Conservation (phyloP, 345 rosid genomes). For the Populus tremula region DNA sequence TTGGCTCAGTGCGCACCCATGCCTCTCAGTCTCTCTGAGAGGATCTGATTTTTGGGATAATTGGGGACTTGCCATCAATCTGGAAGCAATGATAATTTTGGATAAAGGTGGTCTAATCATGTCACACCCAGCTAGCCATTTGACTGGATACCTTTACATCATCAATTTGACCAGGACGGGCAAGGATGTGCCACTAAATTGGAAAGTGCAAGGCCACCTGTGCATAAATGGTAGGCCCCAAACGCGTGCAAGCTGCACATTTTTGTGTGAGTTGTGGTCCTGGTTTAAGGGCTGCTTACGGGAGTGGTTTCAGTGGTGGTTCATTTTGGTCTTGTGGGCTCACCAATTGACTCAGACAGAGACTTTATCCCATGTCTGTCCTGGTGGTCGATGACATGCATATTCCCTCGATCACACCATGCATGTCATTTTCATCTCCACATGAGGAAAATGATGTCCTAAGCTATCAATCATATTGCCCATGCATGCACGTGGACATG, state of each 20-base stretch:
- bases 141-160: background rate
- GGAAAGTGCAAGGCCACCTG: background rate
- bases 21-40: no score
- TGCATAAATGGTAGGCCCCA: background rate
- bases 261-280: no score
- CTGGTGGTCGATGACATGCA: constrained; percentile 1
- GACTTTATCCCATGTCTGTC: background rate
- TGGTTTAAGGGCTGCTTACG: no score
- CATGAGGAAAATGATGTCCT: background rate
- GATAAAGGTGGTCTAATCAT: background rate
- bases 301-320: no score
- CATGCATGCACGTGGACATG: constrained; percentile 20
- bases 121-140: background rate
- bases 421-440: background rate
- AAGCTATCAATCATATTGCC: background rate
- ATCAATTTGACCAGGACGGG: background rate
- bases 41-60: no score
- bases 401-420: background rate
- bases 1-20: no score
- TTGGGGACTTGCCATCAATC: background rate
- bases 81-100: background rate
- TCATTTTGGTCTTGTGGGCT: background rate
- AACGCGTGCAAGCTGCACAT: background rate
- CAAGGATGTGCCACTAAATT: background rate
- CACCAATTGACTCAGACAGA: background rate